Evolutionary conservation across 2,329 filamentous ascomycete species (phyloP).

Genomic region (Hymenotorrendiella dingleyae): DNA sequence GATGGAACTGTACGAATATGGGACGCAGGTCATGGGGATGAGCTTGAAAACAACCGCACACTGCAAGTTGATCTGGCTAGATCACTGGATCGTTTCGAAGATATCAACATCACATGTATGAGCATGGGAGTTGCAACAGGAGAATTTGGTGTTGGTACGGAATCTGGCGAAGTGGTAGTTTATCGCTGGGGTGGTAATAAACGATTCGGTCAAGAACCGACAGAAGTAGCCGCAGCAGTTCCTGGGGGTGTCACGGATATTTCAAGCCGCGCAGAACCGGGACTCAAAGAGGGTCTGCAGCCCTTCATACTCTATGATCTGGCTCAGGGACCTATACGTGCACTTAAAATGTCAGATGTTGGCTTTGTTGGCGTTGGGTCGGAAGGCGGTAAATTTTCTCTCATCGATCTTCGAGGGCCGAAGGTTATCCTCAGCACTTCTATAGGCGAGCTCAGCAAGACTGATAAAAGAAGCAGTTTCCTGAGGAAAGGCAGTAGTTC

Average conservation of each 20-base stretch:
- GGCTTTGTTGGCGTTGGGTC: constrained; percentile 88
- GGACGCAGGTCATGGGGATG: constrained; percentile 87
- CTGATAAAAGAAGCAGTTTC: constrained; percentile 72
- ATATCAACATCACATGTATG: constrained; percentile 72
- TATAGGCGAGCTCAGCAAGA: constrained; percentile 66
- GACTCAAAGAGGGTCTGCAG: constrained; percentile 72
- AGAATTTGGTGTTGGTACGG: constrained; percentile 78
- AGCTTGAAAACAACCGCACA: constrained; percentile 78
- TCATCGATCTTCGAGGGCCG: constrained; percentile 86
- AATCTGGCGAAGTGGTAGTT: constrained; percentile 76
- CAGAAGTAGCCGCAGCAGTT: constrained; percentile 46
- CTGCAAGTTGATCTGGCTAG: constrained; percentile 83
- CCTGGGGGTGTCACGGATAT: constrained; percentile 72
- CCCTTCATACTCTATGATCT: constrained; percentile 79
- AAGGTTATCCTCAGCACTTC: constrained; percentile 72
- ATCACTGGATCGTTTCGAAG: constrained; percentile 71
- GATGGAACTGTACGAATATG: constrained; percentile 89
- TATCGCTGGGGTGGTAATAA: constrained; percentile 86
- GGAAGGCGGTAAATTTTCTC: constrained; percentile 70
- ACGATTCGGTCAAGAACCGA: constrained; percentile 58
- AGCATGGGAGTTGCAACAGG: constrained; percentile 75
- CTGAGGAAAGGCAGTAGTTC: constrained; percentile 48
- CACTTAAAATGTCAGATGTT: constrained; percentile 79
- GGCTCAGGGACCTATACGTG: constrained; percentile 74
- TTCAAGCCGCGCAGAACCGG: constrained; percentile 61